phyloP scores from a whole-genome alignment of 2,329 filamentous ascomycete species.

The Paecilomyces sp. region DNA sequence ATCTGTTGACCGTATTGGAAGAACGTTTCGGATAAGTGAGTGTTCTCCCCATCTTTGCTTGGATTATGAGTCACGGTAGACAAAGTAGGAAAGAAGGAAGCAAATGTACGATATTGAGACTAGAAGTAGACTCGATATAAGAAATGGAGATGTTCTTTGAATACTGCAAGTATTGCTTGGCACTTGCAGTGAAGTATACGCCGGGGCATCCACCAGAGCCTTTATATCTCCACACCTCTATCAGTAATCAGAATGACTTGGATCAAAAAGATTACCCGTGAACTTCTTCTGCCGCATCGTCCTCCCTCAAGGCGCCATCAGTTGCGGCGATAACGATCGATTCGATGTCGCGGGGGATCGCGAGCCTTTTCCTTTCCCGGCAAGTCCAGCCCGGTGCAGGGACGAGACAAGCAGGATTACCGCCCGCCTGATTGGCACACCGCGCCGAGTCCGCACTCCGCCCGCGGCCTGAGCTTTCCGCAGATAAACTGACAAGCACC shows the following conservation, averaged over 20 bases:
- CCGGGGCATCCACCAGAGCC: not conserved
- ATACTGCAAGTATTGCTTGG: not conserved
- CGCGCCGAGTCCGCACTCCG: not conserved
- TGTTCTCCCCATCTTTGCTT: conserved; percentile 30
- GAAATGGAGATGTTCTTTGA: not conserved
- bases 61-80: not conserved
- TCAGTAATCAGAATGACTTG: not conserved
- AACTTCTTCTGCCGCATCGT: not conserved
- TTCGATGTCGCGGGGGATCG: not conserved
- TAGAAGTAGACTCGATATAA: not conserved
- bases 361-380: not conserved
- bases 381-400: not conserved
- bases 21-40: conserved; percentile 55
- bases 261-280: not conserved
- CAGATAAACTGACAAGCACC: not conserved
- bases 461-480: not conserved
- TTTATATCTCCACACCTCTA: not conserved
- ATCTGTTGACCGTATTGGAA: conserved; percentile 61
- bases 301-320: not conserved
- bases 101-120: not conserved
- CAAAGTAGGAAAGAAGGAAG: not conserved
- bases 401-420: not conserved
- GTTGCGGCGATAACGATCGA: not conserved
- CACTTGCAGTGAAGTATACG: not conserved
- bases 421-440: not conserved